A percentile compares a stretch with the other conserved stretches of the same genome.
Conservation (phyloP, 306 rosid species). For the Begonia loranthoides region DNA sequence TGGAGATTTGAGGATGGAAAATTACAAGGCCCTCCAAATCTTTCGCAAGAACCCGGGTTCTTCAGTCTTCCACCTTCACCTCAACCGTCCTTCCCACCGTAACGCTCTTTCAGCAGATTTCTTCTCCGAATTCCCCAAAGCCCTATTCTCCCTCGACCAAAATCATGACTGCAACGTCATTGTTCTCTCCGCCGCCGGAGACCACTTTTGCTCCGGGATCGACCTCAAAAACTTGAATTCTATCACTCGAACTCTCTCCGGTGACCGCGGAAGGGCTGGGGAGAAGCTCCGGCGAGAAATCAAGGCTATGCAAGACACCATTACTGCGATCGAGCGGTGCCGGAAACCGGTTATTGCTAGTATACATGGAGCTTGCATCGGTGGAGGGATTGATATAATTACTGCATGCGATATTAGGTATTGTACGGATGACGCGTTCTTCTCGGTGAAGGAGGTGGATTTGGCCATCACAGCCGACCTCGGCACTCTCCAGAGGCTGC, state of each 20-base stretch:
- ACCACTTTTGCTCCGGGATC: conserved; percentile 80
- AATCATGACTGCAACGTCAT: conserved; percentile 46
- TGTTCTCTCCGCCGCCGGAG: conserved; percentile 52
- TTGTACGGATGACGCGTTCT: conserved; percentile 59
- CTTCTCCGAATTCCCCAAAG: conserved; percentile 12
- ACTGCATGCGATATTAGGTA: conserved; percentile 82
- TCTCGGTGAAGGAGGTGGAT: conserved; percentile 82
- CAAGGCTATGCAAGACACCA: conserved; percentile 48
- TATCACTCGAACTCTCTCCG: conserved; percentile 1
- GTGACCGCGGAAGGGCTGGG: conserved; percentile 32
- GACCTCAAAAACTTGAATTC: conserved; percentile 30
- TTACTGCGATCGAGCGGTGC: conserved; percentile 69
- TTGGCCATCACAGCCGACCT: conserved; percentile 67
- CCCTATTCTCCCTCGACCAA: conserved; percentile 49
- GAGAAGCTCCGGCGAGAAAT: conserved; percentile 59
- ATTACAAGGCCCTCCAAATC: neutral
- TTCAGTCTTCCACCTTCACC: neutral
- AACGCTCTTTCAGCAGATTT: neutral
- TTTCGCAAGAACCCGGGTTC: neutral
- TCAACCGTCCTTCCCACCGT: neutral
- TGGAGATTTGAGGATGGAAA: too few species aligned
- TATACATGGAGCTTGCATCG: conserved; percentile 72
- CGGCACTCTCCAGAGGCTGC: conserved; percentile 79
- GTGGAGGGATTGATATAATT: conserved; percentile 60
- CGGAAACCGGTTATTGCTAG: conserved; percentile 74